phyloP scores from a whole-genome alignment of 257 asterid species.

The Oldenlandia corymbosa region DNA sequence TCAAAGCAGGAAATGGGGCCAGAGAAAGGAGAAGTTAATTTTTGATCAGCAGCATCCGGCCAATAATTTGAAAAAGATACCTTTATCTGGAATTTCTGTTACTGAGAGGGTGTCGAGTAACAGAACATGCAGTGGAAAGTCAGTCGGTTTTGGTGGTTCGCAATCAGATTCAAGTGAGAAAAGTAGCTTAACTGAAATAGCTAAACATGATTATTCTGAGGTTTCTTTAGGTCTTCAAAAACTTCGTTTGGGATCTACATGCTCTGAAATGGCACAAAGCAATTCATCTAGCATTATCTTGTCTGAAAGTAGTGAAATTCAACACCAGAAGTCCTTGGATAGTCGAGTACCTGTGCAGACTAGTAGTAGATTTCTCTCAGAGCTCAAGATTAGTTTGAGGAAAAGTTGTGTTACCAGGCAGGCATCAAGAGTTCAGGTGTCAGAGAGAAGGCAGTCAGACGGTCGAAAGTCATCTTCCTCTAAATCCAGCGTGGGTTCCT shows the following conservation, averaged over 20 bases:
- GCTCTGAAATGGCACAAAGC: conserved; percentile 13
- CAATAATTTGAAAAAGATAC: conserved; percentile 14
- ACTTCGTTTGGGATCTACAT: conserved; percentile 9
- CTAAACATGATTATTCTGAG: conserved; percentile 4
- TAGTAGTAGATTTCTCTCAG: conserved; percentile 26
- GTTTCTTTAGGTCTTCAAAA: conserved; percentile 7
- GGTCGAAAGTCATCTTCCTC: conserved; percentile 32
- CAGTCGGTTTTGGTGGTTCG: conserved; percentile 4
- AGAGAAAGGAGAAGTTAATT: conserved; percentile 9
- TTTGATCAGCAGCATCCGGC: conserved; percentile 18
- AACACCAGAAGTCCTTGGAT: conserved; percentile 14
- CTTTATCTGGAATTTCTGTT: conserved; percentile 8
- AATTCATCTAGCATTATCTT: conserved; percentile 25
- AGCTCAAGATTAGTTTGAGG: conserved; percentile 34
- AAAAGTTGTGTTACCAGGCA: conserved; percentile 39
- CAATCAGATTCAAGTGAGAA: conserved; percentile 12
- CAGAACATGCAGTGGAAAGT: conserved; percentile 6
- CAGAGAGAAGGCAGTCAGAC: conserved; percentile 23
- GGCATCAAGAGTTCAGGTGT: conserved; percentile 32
- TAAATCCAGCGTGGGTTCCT: conserved; percentile 39
- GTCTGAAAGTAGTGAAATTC: conserved; percentile 19
- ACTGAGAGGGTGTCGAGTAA: conserved; percentile 12
- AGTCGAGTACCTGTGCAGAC: conserved; percentile 24
- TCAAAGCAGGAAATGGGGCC: conserved; percentile 23
- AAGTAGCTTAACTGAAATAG: conserved; percentile 17